These are phyloP conservation scores for Vachellia collinsii DNA, from an alignment of 306 rosid genomes.

Conservation along the genomic window DNA sequence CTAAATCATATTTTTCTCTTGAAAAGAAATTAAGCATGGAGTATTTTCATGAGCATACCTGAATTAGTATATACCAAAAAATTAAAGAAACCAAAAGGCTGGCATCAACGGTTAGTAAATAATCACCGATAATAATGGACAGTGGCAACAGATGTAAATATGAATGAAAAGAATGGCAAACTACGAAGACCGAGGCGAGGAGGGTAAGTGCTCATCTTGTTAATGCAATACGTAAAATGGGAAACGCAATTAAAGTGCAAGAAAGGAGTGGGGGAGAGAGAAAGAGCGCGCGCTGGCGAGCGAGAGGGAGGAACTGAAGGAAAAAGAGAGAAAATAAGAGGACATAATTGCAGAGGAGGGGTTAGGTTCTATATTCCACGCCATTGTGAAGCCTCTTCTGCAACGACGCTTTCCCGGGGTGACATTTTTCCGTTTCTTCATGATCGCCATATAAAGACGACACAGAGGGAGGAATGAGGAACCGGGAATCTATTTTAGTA, in stretches of 20 bases:
- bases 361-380: conserved; percentile 40
- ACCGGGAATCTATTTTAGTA: conserved; percentile 15
- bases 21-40: not conserved
- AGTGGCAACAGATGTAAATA: conserved; percentile 27
- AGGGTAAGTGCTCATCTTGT: conserved; percentile 1
- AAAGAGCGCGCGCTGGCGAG: not conserved
- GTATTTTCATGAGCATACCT: not conserved
- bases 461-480: not conserved
- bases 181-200: not conserved
- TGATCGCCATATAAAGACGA: not conserved
- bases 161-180: not conserved
- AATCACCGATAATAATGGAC: not conserved
- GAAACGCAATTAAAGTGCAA: not conserved
- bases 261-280: not conserved
- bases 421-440: conserved; percentile 23
- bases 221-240: not conserved
- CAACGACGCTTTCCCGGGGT: conserved; percentile 52
- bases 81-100: not conserved
- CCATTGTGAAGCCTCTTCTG: conserved; percentile 59
- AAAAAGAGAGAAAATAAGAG: conserved; percentile 39
- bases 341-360: conserved; percentile 63
- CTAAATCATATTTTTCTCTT: not conserved
- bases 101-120: not conserved
- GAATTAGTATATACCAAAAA: not conserved
- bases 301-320: conserved; percentile 9